phyloP scores from a whole-genome alignment of 208 protist genomes.

The Trypanosomatidae sp. region DNA sequence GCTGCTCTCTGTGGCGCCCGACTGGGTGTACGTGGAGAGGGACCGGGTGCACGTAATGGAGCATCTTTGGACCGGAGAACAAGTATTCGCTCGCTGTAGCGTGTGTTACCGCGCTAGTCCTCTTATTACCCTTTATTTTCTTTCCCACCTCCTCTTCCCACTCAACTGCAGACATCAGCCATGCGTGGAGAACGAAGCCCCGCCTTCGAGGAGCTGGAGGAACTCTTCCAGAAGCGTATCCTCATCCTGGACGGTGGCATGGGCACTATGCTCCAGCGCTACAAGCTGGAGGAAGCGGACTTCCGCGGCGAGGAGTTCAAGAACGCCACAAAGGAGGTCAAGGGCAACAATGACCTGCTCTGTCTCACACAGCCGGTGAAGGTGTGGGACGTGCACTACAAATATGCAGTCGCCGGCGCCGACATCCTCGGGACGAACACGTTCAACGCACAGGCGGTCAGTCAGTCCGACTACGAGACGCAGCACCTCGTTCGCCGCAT shows the following conservation, averaged over 20 bases:
- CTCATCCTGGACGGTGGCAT: conserved; percentile 95
- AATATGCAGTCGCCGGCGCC: conserved; percentile 93
- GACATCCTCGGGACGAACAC: conserved; percentile 98
- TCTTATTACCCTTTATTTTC: not conserved
- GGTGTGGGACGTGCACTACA: conserved; percentile 89
- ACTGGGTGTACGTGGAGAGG: not conserved
- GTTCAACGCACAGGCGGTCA: conserved; percentile 93
- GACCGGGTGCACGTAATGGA: not conserved
- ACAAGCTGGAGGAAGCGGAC: conserved; percentile 81
- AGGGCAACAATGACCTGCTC: conserved; percentile 98
- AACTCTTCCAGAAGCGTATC: conserved; percentile 61
- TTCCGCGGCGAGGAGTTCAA: conserved; percentile 90
- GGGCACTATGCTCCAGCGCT: conserved; percentile 96
- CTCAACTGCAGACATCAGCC: not conserved
- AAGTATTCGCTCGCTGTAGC: not conserved
- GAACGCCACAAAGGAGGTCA: conserved; percentile 87
- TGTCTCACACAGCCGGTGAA: conserved; percentile 92
- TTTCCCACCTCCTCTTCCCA: not conserved
- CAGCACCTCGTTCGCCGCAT: conserved; percentile 89
- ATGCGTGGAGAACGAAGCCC: conserved; percentile 28
- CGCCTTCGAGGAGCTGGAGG: conserved; percentile 59
- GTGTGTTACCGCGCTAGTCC: not conserved
- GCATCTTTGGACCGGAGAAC: not conserved
- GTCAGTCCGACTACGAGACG: conserved; percentile 94
- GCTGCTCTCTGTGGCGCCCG: not conserved